These are phyloP conservation scores for Penicillium sp. DNA, from an alignment of 2,329 filamentous ascomycete genomes.

Conservation along the genomic window DNA sequence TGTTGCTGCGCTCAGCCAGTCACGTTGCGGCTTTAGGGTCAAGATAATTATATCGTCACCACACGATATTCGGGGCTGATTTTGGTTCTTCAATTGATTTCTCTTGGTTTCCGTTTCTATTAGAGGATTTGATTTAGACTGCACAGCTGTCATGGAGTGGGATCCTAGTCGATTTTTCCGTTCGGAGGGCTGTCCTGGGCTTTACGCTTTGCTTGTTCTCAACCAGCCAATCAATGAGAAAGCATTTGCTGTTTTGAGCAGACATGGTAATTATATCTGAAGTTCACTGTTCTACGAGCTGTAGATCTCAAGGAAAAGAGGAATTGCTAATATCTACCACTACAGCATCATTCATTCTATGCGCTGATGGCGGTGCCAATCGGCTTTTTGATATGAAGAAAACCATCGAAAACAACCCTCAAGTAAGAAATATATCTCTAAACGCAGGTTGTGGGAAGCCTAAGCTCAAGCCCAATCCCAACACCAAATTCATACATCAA, in stretches of 20 bases:
- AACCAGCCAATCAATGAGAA: slow-evolving; percentile 57
- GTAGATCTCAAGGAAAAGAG: background rate
- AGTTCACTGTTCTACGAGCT: background rate
- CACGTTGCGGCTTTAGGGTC: slow-evolving; percentile 22
- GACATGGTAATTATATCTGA: slow-evolving; percentile 30
- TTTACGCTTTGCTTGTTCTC: slow-evolving; percentile 54
- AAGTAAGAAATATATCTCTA: slow-evolving; percentile 27
- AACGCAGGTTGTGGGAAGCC: background rate
- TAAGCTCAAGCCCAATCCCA: too few relatives aligned
- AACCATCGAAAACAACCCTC: slow-evolving; percentile 27
- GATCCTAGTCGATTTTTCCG: slow-evolving; percentile 43
- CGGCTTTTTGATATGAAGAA: slow-evolving; percentile 57
- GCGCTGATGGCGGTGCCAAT: slow-evolving; percentile 90
- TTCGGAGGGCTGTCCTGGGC: slow-evolving; percentile 23
- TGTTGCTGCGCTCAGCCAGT: slow-evolving; percentile 16
- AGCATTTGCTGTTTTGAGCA: slow-evolving; percentile 38
- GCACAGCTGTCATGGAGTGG: slow-evolving; percentile 33
- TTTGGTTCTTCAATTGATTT: background rate
- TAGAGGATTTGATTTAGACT: background rate
- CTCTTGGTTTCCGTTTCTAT: background rate
- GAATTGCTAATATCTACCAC: background rate
- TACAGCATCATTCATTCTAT: slow-evolving; percentile 64
- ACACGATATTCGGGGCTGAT: background rate
- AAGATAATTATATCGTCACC: slow-evolving; percentile 11
- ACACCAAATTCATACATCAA: slow-evolving; percentile 24